These are phyloP conservation scores for Lepidium africanum DNA, from an alignment of 345 rosid species.

Conservation along the genomic window DNA sequence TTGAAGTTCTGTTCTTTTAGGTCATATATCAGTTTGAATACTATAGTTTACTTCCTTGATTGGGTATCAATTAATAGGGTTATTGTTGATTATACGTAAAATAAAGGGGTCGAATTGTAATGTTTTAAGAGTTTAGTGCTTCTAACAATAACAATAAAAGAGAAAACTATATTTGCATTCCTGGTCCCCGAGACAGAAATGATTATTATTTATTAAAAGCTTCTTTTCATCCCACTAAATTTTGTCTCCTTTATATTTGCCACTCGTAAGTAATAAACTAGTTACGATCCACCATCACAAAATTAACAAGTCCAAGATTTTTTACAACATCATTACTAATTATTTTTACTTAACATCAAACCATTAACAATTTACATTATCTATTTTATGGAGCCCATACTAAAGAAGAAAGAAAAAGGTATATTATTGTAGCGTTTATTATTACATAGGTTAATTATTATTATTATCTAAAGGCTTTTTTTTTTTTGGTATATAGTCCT, in stretches of 20 bases:
- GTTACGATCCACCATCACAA: not conserved
- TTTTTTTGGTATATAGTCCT: not conserved
- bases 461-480: not conserved
- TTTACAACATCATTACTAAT: not conserved
- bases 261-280: not conserved
- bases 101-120: not conserved
- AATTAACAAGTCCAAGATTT: not conserved
- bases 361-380: not conserved
- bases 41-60: too few species aligned
- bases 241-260: slow-evolving; percentile 7
- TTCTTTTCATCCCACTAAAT: slow-evolving; percentile 13
- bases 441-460: not conserved
- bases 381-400: not conserved
- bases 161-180: slow-evolving; percentile 5
- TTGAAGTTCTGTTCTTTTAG: too few species aligned
- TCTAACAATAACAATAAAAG: not conserved
- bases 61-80: too few species aligned
- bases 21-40: too few species aligned
- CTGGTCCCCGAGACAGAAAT: slow-evolving; percentile 4
- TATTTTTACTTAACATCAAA: not conserved
- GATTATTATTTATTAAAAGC: slow-evolving; percentile 12
- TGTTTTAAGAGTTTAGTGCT: not conserved
- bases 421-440: not conserved
- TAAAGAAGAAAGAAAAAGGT: not conserved
- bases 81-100: not conserved